Conservation (phyloP, 257 asterid species). For the Gentiana macrophylla region DNA sequence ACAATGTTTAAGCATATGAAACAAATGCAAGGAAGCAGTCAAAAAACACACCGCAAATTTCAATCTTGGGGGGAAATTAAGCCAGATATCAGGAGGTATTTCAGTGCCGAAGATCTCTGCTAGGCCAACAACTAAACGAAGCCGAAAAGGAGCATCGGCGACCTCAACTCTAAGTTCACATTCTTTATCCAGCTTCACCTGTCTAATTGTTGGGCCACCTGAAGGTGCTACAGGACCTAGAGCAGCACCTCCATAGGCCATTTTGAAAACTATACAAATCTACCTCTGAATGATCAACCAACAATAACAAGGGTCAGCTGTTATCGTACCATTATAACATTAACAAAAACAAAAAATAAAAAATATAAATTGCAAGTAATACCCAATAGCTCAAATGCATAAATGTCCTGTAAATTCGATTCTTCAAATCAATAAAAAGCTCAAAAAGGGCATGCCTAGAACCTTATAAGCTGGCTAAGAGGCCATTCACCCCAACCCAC, state of each 20-base stretch:
- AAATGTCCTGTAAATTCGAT: background rate
- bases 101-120: constrained; percentile 94
- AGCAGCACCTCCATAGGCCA: constrained; percentile 72
- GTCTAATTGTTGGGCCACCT: constrained; percentile 40
- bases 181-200: constrained; percentile 86
- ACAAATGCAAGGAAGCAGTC: background rate
- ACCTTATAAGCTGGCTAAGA: too few relatives aligned
- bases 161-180: constrained; percentile 91
- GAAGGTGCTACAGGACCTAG: constrained; percentile 40
- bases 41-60: constrained; percentile 64
- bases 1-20: background rate
- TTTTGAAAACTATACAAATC: constrained; percentile 1
- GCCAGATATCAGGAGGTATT: constrained; percentile 80
- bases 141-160: constrained; percentile 65
- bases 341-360: too few relatives aligned
- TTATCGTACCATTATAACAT: background rate
- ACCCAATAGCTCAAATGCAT: background rate
- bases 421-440: background rate
- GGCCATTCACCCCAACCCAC: too few relatives aligned
- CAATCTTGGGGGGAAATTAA: constrained; percentile 60
- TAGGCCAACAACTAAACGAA: constrained; percentile 62
- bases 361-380: background rate
- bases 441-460: too few relatives aligned
- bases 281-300: too few relatives aligned
- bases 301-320: background rate